Evolutionary conservation across 306 rosid genomes (phyloP).

Genomic region (Fragaria vesca): DNA sequence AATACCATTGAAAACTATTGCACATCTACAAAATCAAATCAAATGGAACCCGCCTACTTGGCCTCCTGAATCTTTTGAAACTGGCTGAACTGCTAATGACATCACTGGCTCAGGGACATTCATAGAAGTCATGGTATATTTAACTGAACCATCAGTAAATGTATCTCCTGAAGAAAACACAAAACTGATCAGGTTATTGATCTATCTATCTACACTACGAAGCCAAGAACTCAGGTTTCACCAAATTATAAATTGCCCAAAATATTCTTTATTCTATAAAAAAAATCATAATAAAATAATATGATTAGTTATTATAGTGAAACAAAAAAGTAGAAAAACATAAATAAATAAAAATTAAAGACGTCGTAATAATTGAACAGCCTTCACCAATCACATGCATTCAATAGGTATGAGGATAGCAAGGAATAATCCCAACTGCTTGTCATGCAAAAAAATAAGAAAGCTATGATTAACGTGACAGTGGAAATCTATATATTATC

Average conservation of each 20-base stretch:
- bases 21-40: constrained; percentile 12
- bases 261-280: too few species aligned
- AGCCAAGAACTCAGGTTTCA: too few species aligned
- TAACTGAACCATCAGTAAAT: constrained; percentile 88
- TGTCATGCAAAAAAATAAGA: background rate
- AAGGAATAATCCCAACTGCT: background rate
- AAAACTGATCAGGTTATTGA: constrained; percentile 12
- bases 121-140: constrained; percentile 98
- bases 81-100: constrained; percentile 98
- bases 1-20: background rate
- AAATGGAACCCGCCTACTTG: constrained; percentile 62
- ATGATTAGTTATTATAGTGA: too few species aligned
- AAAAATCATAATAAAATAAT: too few species aligned
- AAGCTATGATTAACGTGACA: background rate
- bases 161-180: constrained; percentile 72
- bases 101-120: constrained; percentile 99
- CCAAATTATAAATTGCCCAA: too few species aligned
- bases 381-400: too few species aligned
- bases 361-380: too few species aligned
- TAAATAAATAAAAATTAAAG: too few species aligned
- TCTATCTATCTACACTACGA: background rate
- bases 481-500: background rate
- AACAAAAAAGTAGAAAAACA: too few species aligned
- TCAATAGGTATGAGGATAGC: background rate
- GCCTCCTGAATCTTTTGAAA: constrained; percentile 97